phyloP scores from a whole-genome alignment of 176 grass and related monocot genomes.

The Tuctoria greenei region DNA sequence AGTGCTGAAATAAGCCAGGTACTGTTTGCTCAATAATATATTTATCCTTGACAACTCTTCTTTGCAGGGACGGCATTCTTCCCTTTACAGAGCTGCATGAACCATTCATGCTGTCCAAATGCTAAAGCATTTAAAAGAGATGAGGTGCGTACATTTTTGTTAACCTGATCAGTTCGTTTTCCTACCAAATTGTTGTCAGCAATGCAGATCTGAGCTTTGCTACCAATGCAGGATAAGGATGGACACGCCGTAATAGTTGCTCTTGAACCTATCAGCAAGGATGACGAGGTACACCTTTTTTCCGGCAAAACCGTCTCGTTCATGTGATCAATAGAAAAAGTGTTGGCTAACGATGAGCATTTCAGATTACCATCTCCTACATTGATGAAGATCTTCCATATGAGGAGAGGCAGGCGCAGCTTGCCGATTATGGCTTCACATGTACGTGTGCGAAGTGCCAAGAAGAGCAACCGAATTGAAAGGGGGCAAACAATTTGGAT shows the following conservation, averaged over 20 bases:
- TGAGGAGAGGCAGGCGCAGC: constrained; percentile 68
- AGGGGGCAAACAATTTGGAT: background rate
- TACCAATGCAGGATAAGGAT: constrained; percentile 70
- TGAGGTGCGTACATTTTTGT: constrained; percentile 39
- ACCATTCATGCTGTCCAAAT: constrained; percentile 93
- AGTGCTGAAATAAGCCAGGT: background rate
- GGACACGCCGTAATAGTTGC: constrained; percentile 72
- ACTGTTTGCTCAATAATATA: constrained; percentile 1
- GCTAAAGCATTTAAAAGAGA: constrained; percentile 98
- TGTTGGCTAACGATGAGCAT: background rate
- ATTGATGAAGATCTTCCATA: constrained; percentile 83
- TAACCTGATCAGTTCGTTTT: constrained; percentile 4
- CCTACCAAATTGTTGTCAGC: constrained; percentile 13
- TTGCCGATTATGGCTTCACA: constrained; percentile 86
- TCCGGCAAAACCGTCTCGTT: background rate
- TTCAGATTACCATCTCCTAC: constrained; percentile 87
- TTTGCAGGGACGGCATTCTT: constrained; percentile 89
- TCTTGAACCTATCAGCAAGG: constrained; percentile 46
- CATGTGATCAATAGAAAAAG: background rate
- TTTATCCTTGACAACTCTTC: constrained; percentile 25
- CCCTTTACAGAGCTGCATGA: constrained; percentile 98
- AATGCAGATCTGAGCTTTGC: constrained; percentile 9
- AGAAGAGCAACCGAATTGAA: constrained; percentile 52
- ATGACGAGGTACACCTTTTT: constrained; percentile 65
- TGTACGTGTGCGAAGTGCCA: constrained; percentile 72